Conservation (phyloP, 2,329 filamentous ascomycete species). For the Colletotrichum musicola region DNA sequence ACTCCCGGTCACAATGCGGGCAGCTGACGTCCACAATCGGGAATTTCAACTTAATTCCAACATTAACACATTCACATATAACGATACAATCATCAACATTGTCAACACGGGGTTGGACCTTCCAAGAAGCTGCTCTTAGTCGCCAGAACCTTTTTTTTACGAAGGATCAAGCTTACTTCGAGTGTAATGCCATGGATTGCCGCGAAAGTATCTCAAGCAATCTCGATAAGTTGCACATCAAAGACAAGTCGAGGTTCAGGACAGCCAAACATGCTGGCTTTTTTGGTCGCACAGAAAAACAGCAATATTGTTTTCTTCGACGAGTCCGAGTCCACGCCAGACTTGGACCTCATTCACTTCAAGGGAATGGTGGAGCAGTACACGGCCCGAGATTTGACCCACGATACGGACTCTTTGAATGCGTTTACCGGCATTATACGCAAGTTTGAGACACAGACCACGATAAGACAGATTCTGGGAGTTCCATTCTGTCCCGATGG, state of each 20-base stretch:
- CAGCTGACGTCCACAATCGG: slow-evolving; percentile 51
- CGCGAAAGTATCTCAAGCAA: slow-evolving; percentile 51
- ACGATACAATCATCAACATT: slow-evolving; percentile 44
- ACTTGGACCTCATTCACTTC: not conserved
- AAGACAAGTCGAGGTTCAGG: not conserved
- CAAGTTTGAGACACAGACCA: accelerated
- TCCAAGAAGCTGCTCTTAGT: slow-evolving; percentile 53
- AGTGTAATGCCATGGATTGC: slow-evolving; percentile 54
- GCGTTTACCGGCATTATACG: not conserved
- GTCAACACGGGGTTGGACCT: slow-evolving; percentile 55
- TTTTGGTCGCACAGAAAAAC: not conserved
- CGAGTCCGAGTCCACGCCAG: accelerated
- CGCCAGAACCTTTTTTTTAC: slow-evolving; percentile 54
- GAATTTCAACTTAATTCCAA: slow-evolving; percentile 50
- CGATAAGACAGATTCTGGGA: not conserved
- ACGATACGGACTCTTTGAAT: not conserved
- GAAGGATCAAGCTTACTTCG: slow-evolving; percentile 54
- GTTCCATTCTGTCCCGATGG: not conserved
- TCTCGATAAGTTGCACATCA: slow-evolving; percentile 42
- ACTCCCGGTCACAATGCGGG: slow-evolving; percentile 43
- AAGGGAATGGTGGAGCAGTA: not conserved
- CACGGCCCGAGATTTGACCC: not conserved
- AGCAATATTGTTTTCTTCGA: not conserved
- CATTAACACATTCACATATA: slow-evolving; percentile 47
- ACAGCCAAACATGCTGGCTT: not conserved